These are phyloP conservation scores for Brassica carinata DNA, from an alignment of 345 rosid genomes.

Conservation along the genomic window DNA sequence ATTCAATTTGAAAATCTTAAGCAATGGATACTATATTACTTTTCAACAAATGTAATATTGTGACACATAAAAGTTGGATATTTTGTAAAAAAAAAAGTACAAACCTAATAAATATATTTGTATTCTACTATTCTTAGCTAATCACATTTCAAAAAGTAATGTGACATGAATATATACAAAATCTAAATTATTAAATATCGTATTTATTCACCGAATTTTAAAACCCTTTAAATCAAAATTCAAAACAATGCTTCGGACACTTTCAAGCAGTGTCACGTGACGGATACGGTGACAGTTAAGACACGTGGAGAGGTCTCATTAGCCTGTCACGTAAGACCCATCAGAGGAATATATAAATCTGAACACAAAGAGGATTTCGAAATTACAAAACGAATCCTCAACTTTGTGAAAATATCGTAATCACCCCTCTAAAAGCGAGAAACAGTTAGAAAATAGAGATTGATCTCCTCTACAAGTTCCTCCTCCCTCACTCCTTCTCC, in stretches of 20 bases:
- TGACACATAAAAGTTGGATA: not conserved
- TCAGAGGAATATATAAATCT: constrained; percentile 14
- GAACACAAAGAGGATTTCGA: not conserved
- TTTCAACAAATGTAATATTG: not conserved
- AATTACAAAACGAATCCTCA: constrained; percentile 27
- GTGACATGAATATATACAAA: not conserved
- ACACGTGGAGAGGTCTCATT: constrained; percentile 14
- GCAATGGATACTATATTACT: not conserved
- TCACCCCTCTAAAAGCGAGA: constrained; percentile 28
- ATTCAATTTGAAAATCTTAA: not conserved
- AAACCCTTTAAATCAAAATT: not conserved
- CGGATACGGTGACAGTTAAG: not conserved
- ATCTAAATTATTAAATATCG: not conserved
- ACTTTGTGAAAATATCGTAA: constrained; percentile 31
- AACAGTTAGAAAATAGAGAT: not conserved
- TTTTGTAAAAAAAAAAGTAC: not conserved
- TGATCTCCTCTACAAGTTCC: constrained; percentile 31
- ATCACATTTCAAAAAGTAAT: not conserved
- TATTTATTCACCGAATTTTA: not conserved
- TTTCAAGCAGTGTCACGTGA: not conserved
- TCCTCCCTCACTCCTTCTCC: constrained; percentile 17
- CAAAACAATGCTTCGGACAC: not conserved
- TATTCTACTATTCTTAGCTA: not conserved
- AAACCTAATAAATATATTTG: constrained; percentile 1
- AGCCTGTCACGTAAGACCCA: constrained; percentile 18